Percentiles rank a stretch among this genome's conserved stretches.
These are phyloP conservation scores for Coniochaeta ligniaria DNA, from an alignment of 2,329 filamentous ascomycete genomes.

Conservation along the genomic window DNA sequence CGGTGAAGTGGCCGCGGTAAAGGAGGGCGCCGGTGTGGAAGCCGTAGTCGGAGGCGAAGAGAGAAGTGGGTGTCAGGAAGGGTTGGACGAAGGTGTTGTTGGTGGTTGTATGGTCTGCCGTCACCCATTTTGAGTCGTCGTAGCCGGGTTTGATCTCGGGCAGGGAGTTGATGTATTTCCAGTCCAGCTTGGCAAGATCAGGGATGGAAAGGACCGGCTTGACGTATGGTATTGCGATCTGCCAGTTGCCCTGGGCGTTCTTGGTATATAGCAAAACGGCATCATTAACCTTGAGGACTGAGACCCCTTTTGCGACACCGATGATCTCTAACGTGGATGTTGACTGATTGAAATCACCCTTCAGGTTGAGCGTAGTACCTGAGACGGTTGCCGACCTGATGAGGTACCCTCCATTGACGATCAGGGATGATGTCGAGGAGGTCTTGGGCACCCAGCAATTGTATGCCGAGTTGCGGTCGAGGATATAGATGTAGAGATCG, in stretches of 20 bases:
- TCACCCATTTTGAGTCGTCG: slow-evolving; percentile 61
- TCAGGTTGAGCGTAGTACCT: slow-evolving; percentile 51
- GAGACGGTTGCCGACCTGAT: slow-evolving; percentile 51
- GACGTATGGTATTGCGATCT: slow-evolving; percentile 36
- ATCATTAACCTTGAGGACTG: slow-evolving; percentile 35
- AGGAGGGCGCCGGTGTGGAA: slow-evolving; percentile 63
- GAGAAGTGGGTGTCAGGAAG: slow-evolving; percentile 55
- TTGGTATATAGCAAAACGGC: slow-evolving; percentile 26
- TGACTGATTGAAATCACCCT: slow-evolving; percentile 66
- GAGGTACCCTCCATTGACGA: slow-evolving; percentile 58
- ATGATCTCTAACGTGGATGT: slow-evolving; percentile 64
- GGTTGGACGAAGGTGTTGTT: slow-evolving; percentile 46
- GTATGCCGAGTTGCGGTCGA: slow-evolving; percentile 61
- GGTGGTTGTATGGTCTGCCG: slow-evolving; percentile 48
- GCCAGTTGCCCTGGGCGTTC: slow-evolving; percentile 37
- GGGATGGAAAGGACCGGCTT: slow-evolving; percentile 47
- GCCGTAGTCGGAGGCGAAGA: slow-evolving; percentile 68
- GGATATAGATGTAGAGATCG: slow-evolving; percentile 35
- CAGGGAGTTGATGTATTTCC: slow-evolving; percentile 65
- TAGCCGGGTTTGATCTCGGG: slow-evolving; percentile 60
- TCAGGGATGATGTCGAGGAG: slow-evolving; percentile 37
- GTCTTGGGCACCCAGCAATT: slow-evolving; percentile 61
- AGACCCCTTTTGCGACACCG: slow-evolving; percentile 45
- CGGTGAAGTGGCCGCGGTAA: slow-evolving; percentile 63
- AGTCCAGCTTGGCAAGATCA: slow-evolving; percentile 48